These are phyloP conservation scores for Lipomyces starkeyi DNA, from an alignment of 805 yeast genomes.

Conservation along the genomic window DNA sequence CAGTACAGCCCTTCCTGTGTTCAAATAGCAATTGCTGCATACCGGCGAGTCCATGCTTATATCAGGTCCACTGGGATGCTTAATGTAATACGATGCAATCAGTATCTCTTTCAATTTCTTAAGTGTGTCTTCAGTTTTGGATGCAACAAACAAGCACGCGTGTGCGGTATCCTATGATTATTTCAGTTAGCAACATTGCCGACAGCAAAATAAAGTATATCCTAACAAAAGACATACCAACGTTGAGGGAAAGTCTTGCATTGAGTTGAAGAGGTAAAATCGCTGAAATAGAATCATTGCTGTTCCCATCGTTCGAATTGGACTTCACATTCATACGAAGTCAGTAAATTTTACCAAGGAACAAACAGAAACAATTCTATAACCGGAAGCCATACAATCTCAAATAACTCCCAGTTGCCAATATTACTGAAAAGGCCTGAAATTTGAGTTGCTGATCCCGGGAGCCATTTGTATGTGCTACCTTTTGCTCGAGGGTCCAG, in stretches of 20 bases:
- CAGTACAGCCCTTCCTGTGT: slow-evolving; percentile 30
- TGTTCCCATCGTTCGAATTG: slow-evolving; percentile 39
- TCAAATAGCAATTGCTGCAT: slow-evolving; percentile 42
- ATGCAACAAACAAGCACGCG: slow-evolving; percentile 69
- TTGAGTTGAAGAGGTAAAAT: slow-evolving; percentile 37
- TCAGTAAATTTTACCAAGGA: slow-evolving; percentile 4
- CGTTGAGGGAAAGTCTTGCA: slow-evolving; percentile 31
- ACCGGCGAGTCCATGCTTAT: slow-evolving; percentile 35
- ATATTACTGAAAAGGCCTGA: slow-evolving; percentile 31
- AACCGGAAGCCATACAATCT: slow-evolving; percentile 28
- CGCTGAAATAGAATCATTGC: slow-evolving; percentile 40
- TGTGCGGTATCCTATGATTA: slow-evolving; percentile 61
- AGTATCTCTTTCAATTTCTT: slow-evolving; percentile 72
- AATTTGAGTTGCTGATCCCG: slow-evolving; percentile 29
- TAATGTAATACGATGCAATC: slow-evolving; percentile 54
- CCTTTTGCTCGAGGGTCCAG: slow-evolving; percentile 12
- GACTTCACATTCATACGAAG: slow-evolving; percentile 24
- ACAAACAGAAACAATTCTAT: neutral
- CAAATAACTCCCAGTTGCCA: slow-evolving; percentile 22
- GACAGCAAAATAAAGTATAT: neutral
- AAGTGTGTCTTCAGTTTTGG: slow-evolving; percentile 80
- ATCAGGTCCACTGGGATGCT: slow-evolving; percentile 39
- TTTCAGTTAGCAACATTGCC: neutral
- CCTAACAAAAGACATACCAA: slow-evolving; percentile 6
- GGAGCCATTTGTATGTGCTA: slow-evolving; percentile 14